phyloP scores from a whole-genome alignment of 2,329 filamentous ascomycete species.

The Didymella sp. region DNA sequence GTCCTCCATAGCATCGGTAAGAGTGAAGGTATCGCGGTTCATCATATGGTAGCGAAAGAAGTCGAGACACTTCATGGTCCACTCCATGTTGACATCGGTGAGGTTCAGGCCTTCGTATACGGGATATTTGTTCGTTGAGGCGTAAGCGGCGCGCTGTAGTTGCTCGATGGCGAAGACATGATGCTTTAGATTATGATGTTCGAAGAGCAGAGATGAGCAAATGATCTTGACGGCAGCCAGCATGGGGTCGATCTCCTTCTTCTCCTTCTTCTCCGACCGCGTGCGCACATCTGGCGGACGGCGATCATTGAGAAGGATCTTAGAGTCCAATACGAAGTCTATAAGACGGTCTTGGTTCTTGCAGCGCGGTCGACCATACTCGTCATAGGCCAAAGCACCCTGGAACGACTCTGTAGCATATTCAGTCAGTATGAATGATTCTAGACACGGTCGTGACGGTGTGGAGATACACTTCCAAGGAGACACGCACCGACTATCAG shows the following conservation, averaged over 20 bases:
- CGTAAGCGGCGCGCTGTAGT: conserved; percentile 57
- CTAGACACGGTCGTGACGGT: no score
- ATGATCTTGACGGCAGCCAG: conserved; percentile 45
- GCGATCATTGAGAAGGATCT: conserved; percentile 35
- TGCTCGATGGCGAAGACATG: conserved; percentile 51
- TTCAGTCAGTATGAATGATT: background rate
- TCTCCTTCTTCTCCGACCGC: conserved; percentile 4
- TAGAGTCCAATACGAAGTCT: conserved; percentile 42
- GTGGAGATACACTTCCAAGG: background rate
- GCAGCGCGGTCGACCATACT: conserved; percentile 35
- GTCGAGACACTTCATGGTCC: conserved; percentile 57
- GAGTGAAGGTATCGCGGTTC: conserved; percentile 44
- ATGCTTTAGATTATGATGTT: conserved; percentile 21
- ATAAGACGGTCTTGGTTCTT: conserved; percentile 45
- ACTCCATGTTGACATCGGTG: conserved; percentile 54
- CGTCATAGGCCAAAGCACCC: conserved; percentile 22
- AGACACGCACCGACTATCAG: conserved; percentile 54
- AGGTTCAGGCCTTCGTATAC: conserved; percentile 53
- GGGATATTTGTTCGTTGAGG: conserved; percentile 38
- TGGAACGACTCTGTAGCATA: conserved; percentile 42
- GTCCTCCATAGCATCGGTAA: conserved; percentile 47
- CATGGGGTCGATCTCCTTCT: conserved; percentile 15
- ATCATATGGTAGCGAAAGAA: conserved; percentile 63
- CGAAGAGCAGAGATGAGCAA: conserved; percentile 42
- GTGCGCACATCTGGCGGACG: conserved; percentile 22